phyloP scores from a whole-genome alignment of 2,329 filamentous ascomycete species.

The Thelonectria rubi region DNA sequence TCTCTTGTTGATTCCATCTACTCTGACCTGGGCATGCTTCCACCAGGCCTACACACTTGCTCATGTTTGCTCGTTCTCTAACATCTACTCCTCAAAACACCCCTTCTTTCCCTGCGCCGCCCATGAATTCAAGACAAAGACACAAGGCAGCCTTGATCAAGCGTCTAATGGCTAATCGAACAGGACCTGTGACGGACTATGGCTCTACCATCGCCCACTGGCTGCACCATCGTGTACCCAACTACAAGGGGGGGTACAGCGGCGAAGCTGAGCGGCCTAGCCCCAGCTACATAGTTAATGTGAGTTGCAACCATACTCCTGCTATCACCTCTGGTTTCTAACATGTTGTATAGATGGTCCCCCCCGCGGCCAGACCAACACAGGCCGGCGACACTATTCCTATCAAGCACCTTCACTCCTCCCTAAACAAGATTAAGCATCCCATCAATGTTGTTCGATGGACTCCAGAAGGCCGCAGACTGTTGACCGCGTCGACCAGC shows the following conservation, averaged over 20 bases:
- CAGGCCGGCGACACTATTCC: slow-evolving; percentile 87
- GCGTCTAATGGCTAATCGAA: slow-evolving; percentile 31
- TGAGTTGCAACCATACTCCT: slow-evolving; percentile 53
- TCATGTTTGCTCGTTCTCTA: background rate
- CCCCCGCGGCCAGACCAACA: slow-evolving; percentile 78
- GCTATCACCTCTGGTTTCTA: slow-evolving; percentile 29
- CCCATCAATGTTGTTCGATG: slow-evolving; percentile 96
- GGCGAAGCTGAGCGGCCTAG: slow-evolving; percentile 87
- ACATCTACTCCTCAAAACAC: background rate
- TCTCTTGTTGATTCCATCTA: background rate
- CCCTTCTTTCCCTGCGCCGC: background rate
- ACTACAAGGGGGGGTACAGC: slow-evolving; percentile 74
- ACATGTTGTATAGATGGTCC: slow-evolving; percentile 73
- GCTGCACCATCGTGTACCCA: slow-evolving; percentile 78
- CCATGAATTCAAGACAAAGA: slow-evolving; percentile 19
- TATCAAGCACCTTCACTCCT: slow-evolving; percentile 96
- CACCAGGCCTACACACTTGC: background rate
- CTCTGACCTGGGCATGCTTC: background rate
- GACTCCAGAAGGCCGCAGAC: slow-evolving; percentile 92
- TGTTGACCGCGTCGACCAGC: slow-evolving; percentile 93
- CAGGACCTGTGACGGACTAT: slow-evolving; percentile 93
- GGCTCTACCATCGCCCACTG: slow-evolving; percentile 89
- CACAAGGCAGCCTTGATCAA: slow-evolving; percentile 21
- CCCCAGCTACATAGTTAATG: slow-evolving; percentile 88
- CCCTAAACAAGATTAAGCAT: slow-evolving; percentile 97